A percentile compares a stretch with the other conserved stretches of the same genome.
phyloP scores from a whole-genome alignment of 1,284 basidiomycete genomes.

The Vanrija pseudolonga region DNA sequence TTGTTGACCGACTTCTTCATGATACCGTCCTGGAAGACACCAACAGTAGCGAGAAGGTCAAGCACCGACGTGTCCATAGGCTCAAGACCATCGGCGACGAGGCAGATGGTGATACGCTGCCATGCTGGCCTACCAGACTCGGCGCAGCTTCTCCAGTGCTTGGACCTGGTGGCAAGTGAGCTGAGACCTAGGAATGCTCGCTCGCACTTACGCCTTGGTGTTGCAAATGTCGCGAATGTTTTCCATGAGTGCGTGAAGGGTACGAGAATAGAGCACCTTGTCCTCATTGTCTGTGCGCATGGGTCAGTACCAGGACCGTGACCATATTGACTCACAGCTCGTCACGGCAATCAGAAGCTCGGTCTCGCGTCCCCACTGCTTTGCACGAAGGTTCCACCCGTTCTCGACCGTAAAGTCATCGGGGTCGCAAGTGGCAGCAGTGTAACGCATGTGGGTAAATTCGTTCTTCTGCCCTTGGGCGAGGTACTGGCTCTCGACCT shows the following conservation, averaged over 20 bases:
- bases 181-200: background rate
- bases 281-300: constrained; percentile 60
- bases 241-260: constrained; percentile 91
- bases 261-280: constrained; percentile 88
- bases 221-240: constrained; percentile 99
- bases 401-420: constrained; percentile 82
- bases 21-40: constrained; percentile 88
- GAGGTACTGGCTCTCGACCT: constrained; percentile 76
- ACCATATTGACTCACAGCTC: constrained; percentile 36
- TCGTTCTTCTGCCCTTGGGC: constrained; percentile 18
- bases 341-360: constrained; percentile 91
- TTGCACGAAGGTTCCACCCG: constrained; percentile 75
- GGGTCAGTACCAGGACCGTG: background rate
- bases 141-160: constrained; percentile 79
- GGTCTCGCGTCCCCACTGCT: constrained; percentile 82
- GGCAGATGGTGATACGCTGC: constrained; percentile 87
- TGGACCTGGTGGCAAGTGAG: constrained; percentile 54
- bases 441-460: constrained; percentile 74
- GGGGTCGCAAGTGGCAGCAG: constrained; percentile 87
- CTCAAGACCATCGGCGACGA: constrained; percentile 89
- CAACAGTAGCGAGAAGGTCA: constrained; percentile 80
- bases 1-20: constrained; percentile 90
- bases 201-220: constrained; percentile 60
- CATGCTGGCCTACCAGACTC: constrained; percentile 86
- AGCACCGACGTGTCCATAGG: constrained; percentile 93